These are phyloP conservation scores for Rugonectria rugulosa DNA, from an alignment of 2,329 filamentous ascomycete genomes.

Conservation along the genomic window DNA sequence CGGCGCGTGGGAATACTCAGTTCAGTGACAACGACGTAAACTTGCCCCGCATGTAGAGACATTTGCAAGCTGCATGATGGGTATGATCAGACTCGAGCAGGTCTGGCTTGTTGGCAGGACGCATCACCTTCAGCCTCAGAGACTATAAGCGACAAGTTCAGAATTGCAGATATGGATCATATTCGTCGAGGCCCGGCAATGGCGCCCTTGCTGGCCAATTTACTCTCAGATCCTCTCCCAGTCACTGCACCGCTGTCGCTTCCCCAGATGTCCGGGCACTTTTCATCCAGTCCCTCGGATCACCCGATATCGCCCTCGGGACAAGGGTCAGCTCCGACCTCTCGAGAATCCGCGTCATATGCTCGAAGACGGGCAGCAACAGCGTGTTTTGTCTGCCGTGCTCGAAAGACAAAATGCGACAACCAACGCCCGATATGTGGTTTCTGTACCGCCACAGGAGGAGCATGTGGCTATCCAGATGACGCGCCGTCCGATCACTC, in stretches of 20 bases:
- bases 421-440: slow-evolving; percentile 29
- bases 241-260: slow-evolving; percentile 1
- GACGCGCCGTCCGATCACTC: slow-evolving; percentile 24
- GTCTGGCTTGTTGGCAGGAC: background rate
- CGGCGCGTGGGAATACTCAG: background rate
- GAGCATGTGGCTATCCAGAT: slow-evolving; percentile 30
- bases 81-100: background rate
- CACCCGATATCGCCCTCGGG: background rate
- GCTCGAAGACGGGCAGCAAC: slow-evolving; percentile 17
- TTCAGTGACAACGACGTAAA: background rate
- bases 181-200: slow-evolving; percentile 15
- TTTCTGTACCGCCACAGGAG: slow-evolving; percentile 28
- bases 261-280: background rate
- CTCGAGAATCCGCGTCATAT: slow-evolving; percentile 18
- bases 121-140: background rate
- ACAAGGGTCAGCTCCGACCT: background rate
- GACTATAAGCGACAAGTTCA: background rate
- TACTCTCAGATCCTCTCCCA: slow-evolving; percentile 22
- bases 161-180: slow-evolving; percentile 18
- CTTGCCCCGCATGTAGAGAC: slow-evolving; percentile 6
- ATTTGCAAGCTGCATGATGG: slow-evolving; percentile 6
- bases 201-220: slow-evolving; percentile 23
- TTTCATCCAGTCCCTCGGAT: background rate
- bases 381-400: slow-evolving; percentile 23
- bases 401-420: slow-evolving; percentile 32